Evolutionary conservation across 2,329 filamentous ascomycete genomes (phyloP).

Genomic region (Ciborinia camelliae): DNA sequence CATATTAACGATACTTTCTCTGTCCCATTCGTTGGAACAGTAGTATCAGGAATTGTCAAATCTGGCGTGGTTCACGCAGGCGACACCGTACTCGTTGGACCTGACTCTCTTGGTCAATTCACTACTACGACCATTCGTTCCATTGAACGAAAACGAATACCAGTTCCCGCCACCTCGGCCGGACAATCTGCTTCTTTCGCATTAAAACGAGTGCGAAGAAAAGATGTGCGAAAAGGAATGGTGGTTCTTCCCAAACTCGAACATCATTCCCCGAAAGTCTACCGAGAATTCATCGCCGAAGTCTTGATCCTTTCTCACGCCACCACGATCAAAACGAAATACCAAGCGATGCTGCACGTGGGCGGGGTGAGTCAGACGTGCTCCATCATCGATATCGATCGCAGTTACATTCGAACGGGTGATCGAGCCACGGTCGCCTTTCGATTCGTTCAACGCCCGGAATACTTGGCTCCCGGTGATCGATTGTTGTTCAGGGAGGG

Average conservation of each 20-base stretch:
- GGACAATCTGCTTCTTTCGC: conserved; percentile 93
- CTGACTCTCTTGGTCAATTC: conserved; percentile 88
- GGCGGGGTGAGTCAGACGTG: conserved; percentile 94
- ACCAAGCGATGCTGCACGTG: conserved; percentile 97
- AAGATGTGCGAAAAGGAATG: conserved; percentile 97
- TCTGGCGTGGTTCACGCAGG: conserved; percentile 82
- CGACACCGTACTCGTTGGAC: conserved; percentile 85
- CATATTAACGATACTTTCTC: conserved; percentile 97
- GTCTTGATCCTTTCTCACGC: conserved; percentile 94
- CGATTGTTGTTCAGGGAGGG: conserved; percentile 91
- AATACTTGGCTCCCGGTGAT: conserved; percentile 87
- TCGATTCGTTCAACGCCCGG: conserved; percentile 87
- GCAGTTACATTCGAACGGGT: conserved; percentile 90
- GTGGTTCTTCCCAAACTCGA: conserved; percentile 86
- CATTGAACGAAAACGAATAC: conserved; percentile 91
- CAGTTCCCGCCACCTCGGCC: conserved; percentile 81
- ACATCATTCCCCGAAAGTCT: conserved; percentile 65
- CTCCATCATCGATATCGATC: conserved; percentile 94
- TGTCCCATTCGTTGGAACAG: conserved; percentile 93
- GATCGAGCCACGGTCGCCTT: conserved; percentile 94
- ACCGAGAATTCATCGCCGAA: conserved; percentile 76
- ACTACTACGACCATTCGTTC: conserved; percentile 81
- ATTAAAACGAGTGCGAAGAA: conserved; percentile 78
- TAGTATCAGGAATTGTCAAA: conserved; percentile 91
- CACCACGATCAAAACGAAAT: conserved; percentile 94